A percentile compares a stretch with the other conserved stretches of the same genome.
Conservation (phyloP, 1,284 basidiomycete species). For the Cerioporus squamosus region DNA sequence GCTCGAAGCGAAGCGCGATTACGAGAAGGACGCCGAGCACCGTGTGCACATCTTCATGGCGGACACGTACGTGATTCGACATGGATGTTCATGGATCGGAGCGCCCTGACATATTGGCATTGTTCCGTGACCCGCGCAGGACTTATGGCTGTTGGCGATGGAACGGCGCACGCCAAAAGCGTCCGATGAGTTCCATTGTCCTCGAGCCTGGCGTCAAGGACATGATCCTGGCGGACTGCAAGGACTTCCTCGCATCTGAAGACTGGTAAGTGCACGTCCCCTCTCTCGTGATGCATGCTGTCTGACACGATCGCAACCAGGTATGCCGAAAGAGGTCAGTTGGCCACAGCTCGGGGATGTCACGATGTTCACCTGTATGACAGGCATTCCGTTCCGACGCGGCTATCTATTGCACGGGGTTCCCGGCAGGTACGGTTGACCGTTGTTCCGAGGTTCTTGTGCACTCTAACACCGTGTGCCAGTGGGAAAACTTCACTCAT, state of each 20-base stretch:
- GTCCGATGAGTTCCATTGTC: conserved; percentile 86
- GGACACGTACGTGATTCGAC: conserved; percentile 66
- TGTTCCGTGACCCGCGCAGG: conserved; percentile 35
- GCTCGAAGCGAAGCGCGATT: conserved; percentile 82
- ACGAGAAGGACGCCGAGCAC: conserved; percentile 87
- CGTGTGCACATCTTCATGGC: conserved; percentile 86
- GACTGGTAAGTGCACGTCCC: conserved; percentile 63
- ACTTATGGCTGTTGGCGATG: conserved; percentile 80
- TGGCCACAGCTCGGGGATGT: conserved; percentile 26
- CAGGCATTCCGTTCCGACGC: conserved; percentile 85
- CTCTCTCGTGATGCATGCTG: conserved; percentile 2
- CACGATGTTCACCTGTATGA: conserved; percentile 16
- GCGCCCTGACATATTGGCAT: conserved; percentile 6
- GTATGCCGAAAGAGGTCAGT: conserved; percentile 83
- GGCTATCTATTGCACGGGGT: conserved; percentile 86
- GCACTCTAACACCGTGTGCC: conserved; percentile 25
- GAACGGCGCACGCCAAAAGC: conserved; percentile 84
- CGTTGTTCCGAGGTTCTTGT: conserved; percentile 10
- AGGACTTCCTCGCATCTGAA: conserved; percentile 81
- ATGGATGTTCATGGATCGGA: conserved; percentile 8
- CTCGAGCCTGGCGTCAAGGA: conserved; percentile 85
- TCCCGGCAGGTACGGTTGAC: conserved; percentile 67
- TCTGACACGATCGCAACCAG: conserved; percentile 39
- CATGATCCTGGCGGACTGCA: conserved; percentile 84
- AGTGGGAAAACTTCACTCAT: conserved; percentile 86